Evolutionary conservation across 2,329 filamentous ascomycete genomes (phyloP).

Genomic region (Colletotrichum zoysiae): DNA sequence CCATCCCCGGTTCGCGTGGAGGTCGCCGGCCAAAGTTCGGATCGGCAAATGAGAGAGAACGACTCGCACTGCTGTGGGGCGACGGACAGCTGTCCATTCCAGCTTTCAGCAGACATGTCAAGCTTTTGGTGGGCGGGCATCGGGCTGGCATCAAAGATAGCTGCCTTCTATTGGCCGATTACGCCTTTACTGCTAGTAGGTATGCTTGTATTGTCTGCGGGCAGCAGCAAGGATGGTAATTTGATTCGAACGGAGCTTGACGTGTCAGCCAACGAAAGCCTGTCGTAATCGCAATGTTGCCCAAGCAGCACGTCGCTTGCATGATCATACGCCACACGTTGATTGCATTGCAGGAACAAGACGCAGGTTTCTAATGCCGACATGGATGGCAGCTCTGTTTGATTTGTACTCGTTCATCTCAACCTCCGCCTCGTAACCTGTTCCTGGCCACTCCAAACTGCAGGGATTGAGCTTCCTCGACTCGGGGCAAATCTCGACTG

Average conservation of each 20-base stretch:
- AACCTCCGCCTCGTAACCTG: background rate
- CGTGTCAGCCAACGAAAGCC: slow-evolving; percentile 3
- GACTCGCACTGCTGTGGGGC: slow-evolving; percentile 9
- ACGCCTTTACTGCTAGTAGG: too few relatives aligned
- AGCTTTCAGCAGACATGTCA: background rate
- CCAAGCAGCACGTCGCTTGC: slow-evolving; percentile 3
- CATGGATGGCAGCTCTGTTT: slow-evolving; percentile 15
- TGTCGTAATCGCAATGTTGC: background rate
- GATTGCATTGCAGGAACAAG: slow-evolving; percentile 10
- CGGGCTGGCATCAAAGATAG: background rate
- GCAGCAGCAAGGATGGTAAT: background rate
- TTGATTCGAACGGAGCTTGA: slow-evolving; percentile 16
- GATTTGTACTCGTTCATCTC: slow-evolving; percentile 1
- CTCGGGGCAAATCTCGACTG: background rate
- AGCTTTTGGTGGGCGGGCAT: background rate
- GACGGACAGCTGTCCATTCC: slow-evolving; percentile 16
- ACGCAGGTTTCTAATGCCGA: slow-evolving; percentile 14
- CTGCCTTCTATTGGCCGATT: background rate
- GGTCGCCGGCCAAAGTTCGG: slow-evolving; percentile 32
- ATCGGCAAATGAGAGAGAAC: slow-evolving; percentile 19
- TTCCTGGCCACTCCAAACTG: slow-evolving; percentile 13
- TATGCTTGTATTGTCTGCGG: background rate
- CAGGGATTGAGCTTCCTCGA: slow-evolving; percentile 28
- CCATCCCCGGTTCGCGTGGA: slow-evolving; percentile 33
- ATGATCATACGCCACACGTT: background rate